A percentile compares a stretch with the other conserved stretches of the same genome.
phyloP scores from a whole-genome alignment of 805 yeast genomes.

The Ogataea populi-albae region DNA sequence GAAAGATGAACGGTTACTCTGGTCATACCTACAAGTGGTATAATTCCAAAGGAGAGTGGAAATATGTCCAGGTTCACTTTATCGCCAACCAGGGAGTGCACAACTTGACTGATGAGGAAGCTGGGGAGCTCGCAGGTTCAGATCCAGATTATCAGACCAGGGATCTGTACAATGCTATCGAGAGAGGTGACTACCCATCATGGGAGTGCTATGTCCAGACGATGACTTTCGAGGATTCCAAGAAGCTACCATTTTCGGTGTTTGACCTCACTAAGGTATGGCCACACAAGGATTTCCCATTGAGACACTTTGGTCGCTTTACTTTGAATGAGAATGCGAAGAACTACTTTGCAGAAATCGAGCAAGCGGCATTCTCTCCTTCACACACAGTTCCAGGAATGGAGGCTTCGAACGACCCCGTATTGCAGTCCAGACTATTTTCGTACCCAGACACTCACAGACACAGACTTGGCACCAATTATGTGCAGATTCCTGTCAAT shows the following conservation, averaged over 20 bases:
- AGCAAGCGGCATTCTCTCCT: conserved; percentile 84
- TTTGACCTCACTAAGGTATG: conserved; percentile 90
- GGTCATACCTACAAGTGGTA: conserved; percentile 85
- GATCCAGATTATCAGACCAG: conserved; percentile 82
- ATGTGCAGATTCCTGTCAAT: conserved; percentile 83
- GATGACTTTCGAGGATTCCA: conserved; percentile 81
- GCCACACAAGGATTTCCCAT: conserved; percentile 85
- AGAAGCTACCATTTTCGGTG: conserved; percentile 72
- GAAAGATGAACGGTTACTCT: conserved; percentile 82
- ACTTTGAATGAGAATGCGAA: conserved; percentile 78
- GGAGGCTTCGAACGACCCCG: conserved; percentile 83
- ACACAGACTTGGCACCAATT: conserved; percentile 75
- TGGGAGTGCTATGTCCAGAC: conserved; percentile 86
- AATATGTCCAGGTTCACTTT: conserved; percentile 76
- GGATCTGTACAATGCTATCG: conserved; percentile 77
- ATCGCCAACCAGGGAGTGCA: conserved; percentile 54
- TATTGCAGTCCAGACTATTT: conserved; percentile 75
- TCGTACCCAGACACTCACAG: conserved; percentile 86
- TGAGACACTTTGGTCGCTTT: conserved; percentile 80
- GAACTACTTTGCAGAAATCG: conserved; percentile 85
- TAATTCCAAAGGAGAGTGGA: conserved; percentile 71
- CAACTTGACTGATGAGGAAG: conserved; percentile 60
- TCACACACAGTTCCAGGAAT: conserved; percentile 82
- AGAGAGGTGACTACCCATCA: conserved; percentile 71
- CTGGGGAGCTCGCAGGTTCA: conserved; percentile 62